A percentile compares a stretch with the other conserved stretches of the same genome.
Conservation (phyloP, 2,329 filamentous ascomycete species). For the Cladophialophora bantiana region DNA sequence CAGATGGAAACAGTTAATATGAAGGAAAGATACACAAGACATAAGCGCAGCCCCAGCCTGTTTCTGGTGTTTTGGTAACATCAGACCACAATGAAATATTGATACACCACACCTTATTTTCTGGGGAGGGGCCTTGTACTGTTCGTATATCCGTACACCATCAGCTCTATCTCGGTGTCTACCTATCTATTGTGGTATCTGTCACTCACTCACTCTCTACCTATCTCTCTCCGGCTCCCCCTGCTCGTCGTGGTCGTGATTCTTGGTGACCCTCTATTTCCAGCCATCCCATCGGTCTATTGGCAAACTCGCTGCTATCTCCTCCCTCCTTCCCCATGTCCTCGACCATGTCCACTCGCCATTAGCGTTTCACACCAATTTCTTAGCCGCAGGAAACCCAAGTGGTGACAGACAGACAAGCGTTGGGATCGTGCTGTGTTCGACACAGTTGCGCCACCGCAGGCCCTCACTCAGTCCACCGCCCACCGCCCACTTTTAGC, state of each 20-base stretch:
- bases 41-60: not conserved
- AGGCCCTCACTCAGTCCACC: conserved; percentile 25
- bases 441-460: conserved; percentile 34
- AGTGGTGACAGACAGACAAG: conserved; percentile 17
- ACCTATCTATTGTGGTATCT: not conserved
- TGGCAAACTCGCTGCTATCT: conserved; percentile 4
- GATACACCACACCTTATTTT: not conserved
- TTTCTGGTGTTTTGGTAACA: not conserved
- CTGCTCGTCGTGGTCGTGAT: not conserved
- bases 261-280: not conserved
- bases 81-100: conserved; percentile 3
- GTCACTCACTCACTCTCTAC: not conserved
- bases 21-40: conserved; percentile 8
- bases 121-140: not conserved
- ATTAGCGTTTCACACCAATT: conserved; percentile 29
- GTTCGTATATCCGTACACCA: conserved; percentile 2
- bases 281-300: not conserved
- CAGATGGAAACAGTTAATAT: not conserved
- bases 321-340: conserved; percentile 2
- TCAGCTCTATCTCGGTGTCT: not conserved
- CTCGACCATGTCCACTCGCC: conserved; percentile 24
- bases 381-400: conserved; percentile 33
- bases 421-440: conserved; percentile 14
- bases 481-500: conserved; percentile 35
- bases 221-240: not conserved